These are phyloP conservation scores for Adansonia digitata DNA, from an alignment of 345 rosid genomes.

Conservation along the genomic window DNA sequence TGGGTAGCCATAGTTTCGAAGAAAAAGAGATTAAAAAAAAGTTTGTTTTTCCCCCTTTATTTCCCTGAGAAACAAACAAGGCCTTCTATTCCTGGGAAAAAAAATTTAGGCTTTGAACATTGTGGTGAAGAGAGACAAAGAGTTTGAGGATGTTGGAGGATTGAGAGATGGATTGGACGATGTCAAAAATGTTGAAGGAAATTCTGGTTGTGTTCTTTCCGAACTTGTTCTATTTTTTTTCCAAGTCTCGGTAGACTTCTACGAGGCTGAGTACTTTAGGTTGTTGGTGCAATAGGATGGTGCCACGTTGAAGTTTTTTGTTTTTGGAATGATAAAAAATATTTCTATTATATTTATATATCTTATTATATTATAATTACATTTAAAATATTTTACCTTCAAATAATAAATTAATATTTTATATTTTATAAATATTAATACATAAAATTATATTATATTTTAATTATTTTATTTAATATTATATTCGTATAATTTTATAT, in stretches of 20 bases:
- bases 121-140: background rate
- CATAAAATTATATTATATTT: too few relatives aligned
- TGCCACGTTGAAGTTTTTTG: background rate
- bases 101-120: background rate
- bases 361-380: too few relatives aligned
- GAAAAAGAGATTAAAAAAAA: background rate
- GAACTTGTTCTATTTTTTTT: background rate
- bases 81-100: background rate
- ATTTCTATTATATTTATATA: too few relatives aligned
- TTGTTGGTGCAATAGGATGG: background rate
- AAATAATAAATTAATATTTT: too few relatives aligned
- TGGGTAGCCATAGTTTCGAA: slow-evolving; percentile 28
- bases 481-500: too few relatives aligned
- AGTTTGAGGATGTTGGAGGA: background rate
- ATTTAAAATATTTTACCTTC: too few relatives aligned
- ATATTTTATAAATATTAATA: too few relatives aligned
- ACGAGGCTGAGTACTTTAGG: background rate
- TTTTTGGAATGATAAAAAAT: too few relatives aligned
- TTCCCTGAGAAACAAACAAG: background rate
- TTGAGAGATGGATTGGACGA: background rate
- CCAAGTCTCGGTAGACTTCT: background rate
- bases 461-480: too few relatives aligned
- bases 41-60: background rate
- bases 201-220: background rate
- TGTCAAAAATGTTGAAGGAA: background rate